Base-by-base conservation (phyloP, 2,329 filamentous ascomycete genomes). In the Trichoderma sp. region DNA sequence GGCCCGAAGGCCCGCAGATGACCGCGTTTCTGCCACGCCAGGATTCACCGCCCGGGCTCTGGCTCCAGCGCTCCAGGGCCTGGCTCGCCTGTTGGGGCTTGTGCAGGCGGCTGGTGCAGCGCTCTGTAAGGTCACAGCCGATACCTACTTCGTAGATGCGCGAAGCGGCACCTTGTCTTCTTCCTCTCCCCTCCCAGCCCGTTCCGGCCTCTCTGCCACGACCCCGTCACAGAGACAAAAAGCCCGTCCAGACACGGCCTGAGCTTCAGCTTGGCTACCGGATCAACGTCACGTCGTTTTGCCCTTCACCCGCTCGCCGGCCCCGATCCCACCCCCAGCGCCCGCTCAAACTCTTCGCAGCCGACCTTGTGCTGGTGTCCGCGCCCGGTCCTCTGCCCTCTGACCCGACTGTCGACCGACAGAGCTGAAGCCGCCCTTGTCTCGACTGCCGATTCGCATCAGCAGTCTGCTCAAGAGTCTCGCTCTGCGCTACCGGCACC, bases 1-100 rank as follows among this genome's bases (percentile, higher is more conserved):
- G 63, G 26, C 24, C 30, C 15, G 14, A 66, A 58, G 71, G 32
- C 67, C 73, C 74, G 73, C 73, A 72, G 73, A 72, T 76, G 73
- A 73, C 72, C 72, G 60, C 65, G 47, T 73, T 80, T 80, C 77
- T 82, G 80, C 80, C 80, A 43, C 11, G 80, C 78, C 76, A 75
- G 79, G 76, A 79, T 77, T 75, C 75, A 76, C 66, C 63, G 74
- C 77, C 79, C 78, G 78, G 77, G 78, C 77, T 76, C 63, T 67
- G 61, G 51, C 36, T 51, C 58, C 53, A 43, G 39, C 26, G 64
- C 69, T 71, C 30, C 69, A 65, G 51, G 69, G 61, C 51, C 53
- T 65, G 61, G 61, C 61, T 43, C 51, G 61, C 62, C 69, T 66
- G 69, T 53, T 47, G 51, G 61, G 61, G 69, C 43, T 57, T 64